Base-by-base conservation (phyloP, 257 asterid species). In the Gentiana macrophylla region DNA sequence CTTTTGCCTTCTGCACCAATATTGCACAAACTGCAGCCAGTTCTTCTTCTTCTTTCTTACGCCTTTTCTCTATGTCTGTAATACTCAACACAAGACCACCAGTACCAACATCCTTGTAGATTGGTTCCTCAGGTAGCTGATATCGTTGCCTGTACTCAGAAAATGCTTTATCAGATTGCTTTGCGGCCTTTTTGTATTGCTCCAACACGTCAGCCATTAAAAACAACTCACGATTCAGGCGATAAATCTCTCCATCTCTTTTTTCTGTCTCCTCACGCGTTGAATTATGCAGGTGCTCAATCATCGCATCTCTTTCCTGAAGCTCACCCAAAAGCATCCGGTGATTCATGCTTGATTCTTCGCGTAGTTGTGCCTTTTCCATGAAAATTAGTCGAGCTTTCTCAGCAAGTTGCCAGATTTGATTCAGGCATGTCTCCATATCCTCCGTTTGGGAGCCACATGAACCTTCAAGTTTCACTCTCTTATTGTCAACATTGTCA, bases 31-130 rank as follows among this genome's bases (percentile, higher is more conserved):
- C 71, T 71, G 68, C 12, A 60, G 55, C 67, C 33, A 24, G 63
- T 63, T 86, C 96, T 67, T 90, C 98, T 70, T 84, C 81, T 59
- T 68, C 73, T 41, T 5, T 41, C 46, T 41, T 41, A 34, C 72
- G 70, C 7, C 60, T 71, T 64, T 56, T 80, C 69, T 85, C 94
- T 35, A 88, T 79, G 61, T 83, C 97, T 4, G 62, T 71, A 51
- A 63, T 63, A 48, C 84, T 79, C 81, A 88, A 54, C 84, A 91
- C 78, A 32, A 81, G 77, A 45, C 98, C 98, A 52, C 93, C 90
- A 2, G 73, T 71, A 51, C 94, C 96, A 41, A 73, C 83, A 68
- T 83, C 93, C 69, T 64, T 79, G 74, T 91, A 91, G 1, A 79
- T 68, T 1, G 93, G 69, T 57, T 85, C 95, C 66, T 91, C 98